phyloP scores from a whole-genome alignment of 192 early-diverging fungal species.

The Obelidium mucronatum region DNA sequence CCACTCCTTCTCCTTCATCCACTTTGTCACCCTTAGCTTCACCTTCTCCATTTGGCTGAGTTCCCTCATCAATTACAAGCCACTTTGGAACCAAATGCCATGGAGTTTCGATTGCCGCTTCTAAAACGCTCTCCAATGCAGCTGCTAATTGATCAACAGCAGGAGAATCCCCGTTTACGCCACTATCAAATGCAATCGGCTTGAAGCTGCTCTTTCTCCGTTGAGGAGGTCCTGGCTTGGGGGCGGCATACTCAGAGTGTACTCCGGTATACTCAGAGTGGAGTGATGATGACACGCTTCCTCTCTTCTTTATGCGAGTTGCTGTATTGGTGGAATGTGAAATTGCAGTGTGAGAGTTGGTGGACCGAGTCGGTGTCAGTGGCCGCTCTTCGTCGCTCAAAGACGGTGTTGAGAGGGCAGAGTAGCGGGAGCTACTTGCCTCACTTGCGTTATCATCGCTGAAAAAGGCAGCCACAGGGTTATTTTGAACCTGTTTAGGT shows the following conservation, averaged over 20 bases:
- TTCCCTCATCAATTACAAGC: constrained; percentile 33
- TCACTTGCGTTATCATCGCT: not conserved
- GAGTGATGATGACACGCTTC: constrained; percentile 20
- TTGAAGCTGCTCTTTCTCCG: constrained; percentile 3
- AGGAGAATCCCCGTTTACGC: not conserved
- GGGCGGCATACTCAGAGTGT: not conserved
- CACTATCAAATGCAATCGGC: not conserved
- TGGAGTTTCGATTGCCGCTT: constrained; percentile 39
- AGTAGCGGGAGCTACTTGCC: not conserved
- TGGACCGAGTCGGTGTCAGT: constrained; percentile 10
- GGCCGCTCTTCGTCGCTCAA: constrained; percentile 7
- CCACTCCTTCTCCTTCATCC: not conserved
- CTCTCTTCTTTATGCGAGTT: constrained; percentile 25
- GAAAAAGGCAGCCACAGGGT: not conserved
- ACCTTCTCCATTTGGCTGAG: not conserved
- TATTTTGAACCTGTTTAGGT: not conserved
- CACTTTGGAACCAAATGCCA: constrained; percentile 41
- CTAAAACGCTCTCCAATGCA: constrained; percentile 37
- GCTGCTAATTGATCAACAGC: constrained; percentile 33
- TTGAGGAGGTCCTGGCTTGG: not conserved
- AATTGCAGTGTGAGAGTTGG: constrained; percentile 1
- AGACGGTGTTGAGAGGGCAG: not conserved
- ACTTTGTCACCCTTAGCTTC: not conserved
- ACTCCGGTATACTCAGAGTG: constrained; percentile 2
- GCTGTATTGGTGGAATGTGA: not conserved